Evolutionary conservation across 768 basidiomycete genomes (phyloP).

Genomic region (Panus rudis): DNA sequence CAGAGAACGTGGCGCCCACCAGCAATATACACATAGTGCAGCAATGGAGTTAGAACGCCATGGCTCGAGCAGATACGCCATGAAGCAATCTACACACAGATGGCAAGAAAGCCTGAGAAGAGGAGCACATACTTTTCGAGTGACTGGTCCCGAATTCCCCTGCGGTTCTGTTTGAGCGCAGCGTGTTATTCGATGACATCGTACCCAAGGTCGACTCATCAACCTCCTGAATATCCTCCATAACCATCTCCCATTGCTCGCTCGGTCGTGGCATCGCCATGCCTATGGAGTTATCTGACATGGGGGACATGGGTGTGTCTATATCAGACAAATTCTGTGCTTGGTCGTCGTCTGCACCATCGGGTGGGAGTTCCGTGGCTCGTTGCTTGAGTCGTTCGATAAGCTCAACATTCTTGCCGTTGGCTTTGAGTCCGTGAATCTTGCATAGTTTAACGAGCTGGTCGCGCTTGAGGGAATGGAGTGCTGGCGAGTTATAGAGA

Average conservation of each 20-base stretch:
- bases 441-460: constrained; percentile 85
- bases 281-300: not conserved
- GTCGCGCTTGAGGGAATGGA: constrained; percentile 77
- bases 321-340: not conserved
- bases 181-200: constrained; percentile 39
- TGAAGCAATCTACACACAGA: no score
- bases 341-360: constrained; percentile 30
- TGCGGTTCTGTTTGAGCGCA: constrained; percentile 26
- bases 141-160: constrained; percentile 69
- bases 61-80: no score
- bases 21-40: no score
- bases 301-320: not conserved
- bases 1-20: no score
- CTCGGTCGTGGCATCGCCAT: constrained; percentile 47
- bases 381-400: constrained; percentile 63
- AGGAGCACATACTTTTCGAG: constrained; percentile 49
- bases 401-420: constrained; percentile 73
- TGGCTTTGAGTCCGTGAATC: constrained; percentile 70
- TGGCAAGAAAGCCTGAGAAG: constrained; percentile 1
- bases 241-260: constrained; percentile 82
- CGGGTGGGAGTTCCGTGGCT: constrained; percentile 53
- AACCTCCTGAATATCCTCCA: constrained; percentile 69
- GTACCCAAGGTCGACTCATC: constrained; percentile 50
- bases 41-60: no score
- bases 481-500: constrained; percentile 76